A percentile compares a stretch with the other conserved stretches of the same genome.
phyloP scores from a whole-genome alignment of 768 basidiomycete genomes.

The Phlegmacium glaucopus region DNA sequence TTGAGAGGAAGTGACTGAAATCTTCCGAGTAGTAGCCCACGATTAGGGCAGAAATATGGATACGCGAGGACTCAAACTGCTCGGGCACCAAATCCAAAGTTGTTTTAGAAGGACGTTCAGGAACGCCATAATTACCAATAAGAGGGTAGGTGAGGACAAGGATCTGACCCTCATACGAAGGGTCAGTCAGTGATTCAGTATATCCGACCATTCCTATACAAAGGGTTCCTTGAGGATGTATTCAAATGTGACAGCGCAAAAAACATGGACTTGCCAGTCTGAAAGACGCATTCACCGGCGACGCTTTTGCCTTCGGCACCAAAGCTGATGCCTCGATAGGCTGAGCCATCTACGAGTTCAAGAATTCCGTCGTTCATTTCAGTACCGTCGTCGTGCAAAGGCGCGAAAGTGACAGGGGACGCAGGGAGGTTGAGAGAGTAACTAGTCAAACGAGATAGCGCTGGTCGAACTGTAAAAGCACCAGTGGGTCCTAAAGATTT shows the following conservation, averaged over 20 bases:
- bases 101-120: conserved; percentile 50
- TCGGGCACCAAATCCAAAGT: conserved; percentile 54
- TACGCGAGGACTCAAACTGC: conserved; percentile 92
- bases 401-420: conserved; percentile 33
- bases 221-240: conserved; percentile 10
- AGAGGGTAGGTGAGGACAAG: conserved; percentile 96
- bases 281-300: conserved; percentile 98
- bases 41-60: conserved; percentile 89
- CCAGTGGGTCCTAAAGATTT: conserved; percentile 17
- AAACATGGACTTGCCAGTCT: conserved; percentile 73
- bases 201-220: conserved; percentile 97
- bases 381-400: conserved; percentile 23
- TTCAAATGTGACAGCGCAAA: conserved; percentile 3
- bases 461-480: conserved; percentile 40
- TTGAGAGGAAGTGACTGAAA: conserved; percentile 92
- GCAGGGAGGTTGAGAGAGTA: conserved; percentile 29
- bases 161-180: conserved; percentile 98
- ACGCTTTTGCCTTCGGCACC: conserved; percentile 90
- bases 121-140: conserved; percentile 97
- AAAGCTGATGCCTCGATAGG: conserved; percentile 87
- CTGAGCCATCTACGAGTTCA: conserved; percentile 87
- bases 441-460: conserved; percentile 44
- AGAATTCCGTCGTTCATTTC: conserved; percentile 62
- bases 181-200: conserved; percentile 96
- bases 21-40: conserved; percentile 93